Base-by-base conservation (phyloP, 331 rosid species). In the Pyracantha coccinea region DNA sequence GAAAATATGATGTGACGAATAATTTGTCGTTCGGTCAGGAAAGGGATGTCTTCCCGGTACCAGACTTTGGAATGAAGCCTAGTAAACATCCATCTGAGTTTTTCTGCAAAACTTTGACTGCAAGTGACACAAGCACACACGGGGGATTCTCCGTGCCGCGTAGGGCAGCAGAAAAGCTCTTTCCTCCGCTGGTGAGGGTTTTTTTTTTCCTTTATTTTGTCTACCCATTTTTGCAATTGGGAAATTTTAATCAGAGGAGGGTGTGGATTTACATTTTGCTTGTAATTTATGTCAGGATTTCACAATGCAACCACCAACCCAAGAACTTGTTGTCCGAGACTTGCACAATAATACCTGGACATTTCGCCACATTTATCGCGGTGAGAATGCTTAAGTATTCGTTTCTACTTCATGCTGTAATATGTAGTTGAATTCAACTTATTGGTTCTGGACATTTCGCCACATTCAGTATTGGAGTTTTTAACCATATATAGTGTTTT, bases 111-210 rank as follows among this genome's bases (percentile, higher is more conserved):
- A 92, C 96, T 52, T 90, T 95, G 87, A 95, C 99, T 8, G 99
- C 99, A 62, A 95, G 99, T 83, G 99, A 95, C 64, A 95, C 99
- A 4, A 95, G 99, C 86, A 95, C 99, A 0, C 99, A 95, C 41
- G 99, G 99, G n/a, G 98, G 99, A 1, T 95, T 95, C 77, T 95
- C 99, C 5, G 99, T 95, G 69, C 99, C 99, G 3, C 91, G 99
- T 54, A 88, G 99, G 82, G 96, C 99, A 25, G 99, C 99, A 20
- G 99, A 95, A 68, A 95, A 95, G 85, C 97, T 95, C 28, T 95
- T 95, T 83, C 99, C 99, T 68, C 85, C 87, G 0, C 76, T 95
- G 91, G 99, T 92, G 84, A 57, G 84, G 76, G 41, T 0, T 8
- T 35, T 8, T 35, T 8, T 35, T 35, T 35, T 8, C 1, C 80